Base-by-base conservation (phyloP, 108 stramenopile species). In the Heterococcus sp. region DNA sequence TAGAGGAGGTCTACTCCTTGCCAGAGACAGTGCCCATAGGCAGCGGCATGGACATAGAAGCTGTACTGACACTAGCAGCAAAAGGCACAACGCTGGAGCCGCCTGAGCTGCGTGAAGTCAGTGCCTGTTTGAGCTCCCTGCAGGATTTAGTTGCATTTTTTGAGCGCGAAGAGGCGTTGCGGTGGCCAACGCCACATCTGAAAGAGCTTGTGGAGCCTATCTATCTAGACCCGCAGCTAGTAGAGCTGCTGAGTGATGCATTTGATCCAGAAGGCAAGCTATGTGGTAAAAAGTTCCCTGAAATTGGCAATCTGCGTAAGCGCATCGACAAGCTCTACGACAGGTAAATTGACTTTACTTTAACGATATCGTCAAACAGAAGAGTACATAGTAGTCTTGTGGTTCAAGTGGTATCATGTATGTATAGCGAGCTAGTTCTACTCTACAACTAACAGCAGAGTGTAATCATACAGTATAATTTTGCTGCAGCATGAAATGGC, bases 221-320 rank as follows among this genome's bases (percentile, higher is more conserved):
- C 30, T 34, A 72, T 21, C 32, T 87, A 11, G 77, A 84, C 33
- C 68, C 71, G 69, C 84, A 73, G 32, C 78, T 87, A 58, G 32
- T 85, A 33, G 78, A 74, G 2, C 31, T 85, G 35, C 80, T 87
- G 38, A 68, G 38, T 30, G 84, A 79, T 28, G 83, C 86, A 0
- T 87, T 87, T 68, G 86, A 87, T 58, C 33, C 74, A 8, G 63
- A 79, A 28, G 86, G 86, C 27, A 65, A 85, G 65, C 75, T 87
- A 35, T 75, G 69, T 11, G 84, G 58, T 26, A 34, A 75, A 38
- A 84, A 29, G 0, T 87, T 84, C 67, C 86, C 86, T 14, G 73
- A 85, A 31, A 74, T 87, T 31, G 74, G 78, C 0, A 78, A 79
- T 2, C 73, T 87, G 71, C 74, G 79, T 11, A 31, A 27, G 72